Evolutionary conservation across 2,329 filamentous ascomycete species (phyloP).

Genomic region (Calonectria pseudoturangicola): DNA sequence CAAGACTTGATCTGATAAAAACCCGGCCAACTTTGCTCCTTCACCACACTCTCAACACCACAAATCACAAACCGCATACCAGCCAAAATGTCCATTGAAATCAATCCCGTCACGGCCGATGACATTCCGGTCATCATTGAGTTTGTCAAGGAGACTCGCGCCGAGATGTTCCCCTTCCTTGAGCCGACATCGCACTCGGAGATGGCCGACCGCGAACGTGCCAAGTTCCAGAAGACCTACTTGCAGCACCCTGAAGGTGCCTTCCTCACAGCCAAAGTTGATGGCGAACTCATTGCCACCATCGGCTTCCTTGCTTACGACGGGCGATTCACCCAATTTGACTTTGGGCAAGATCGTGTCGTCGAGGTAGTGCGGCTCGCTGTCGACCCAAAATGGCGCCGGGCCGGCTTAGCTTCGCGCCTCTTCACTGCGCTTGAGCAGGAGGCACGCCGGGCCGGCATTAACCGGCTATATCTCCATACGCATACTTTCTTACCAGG

Average conservation of each 20-base stretch:
- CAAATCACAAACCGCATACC: neutral
- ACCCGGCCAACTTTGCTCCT: neutral
- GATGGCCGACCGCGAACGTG: constrained; percentile 45
- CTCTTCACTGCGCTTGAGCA: constrained; percentile 46
- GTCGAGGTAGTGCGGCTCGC: constrained; percentile 56
- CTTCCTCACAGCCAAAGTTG: constrained; percentile 46
- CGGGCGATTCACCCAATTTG: constrained; percentile 50
- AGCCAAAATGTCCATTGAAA: constrained; percentile 39
- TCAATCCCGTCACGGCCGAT: constrained; percentile 41
- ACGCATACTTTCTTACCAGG: constrained; percentile 55
- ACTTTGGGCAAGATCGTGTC: constrained; percentile 41
- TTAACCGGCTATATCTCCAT: constrained; percentile 53
- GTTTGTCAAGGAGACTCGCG: constrained; percentile 51
- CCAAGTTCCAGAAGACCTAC: constrained; percentile 49
- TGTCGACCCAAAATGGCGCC: constrained; percentile 53
- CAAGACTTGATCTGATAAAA: constrained; percentile 1
- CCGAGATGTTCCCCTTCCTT: constrained; percentile 55
- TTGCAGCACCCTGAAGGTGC: constrained; percentile 48
- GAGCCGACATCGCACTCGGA: constrained; percentile 43
- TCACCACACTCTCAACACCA: neutral
- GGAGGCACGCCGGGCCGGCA: constrained; percentile 39
- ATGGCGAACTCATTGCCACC: constrained; percentile 49
- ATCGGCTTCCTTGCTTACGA: constrained; percentile 54
- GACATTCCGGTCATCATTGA: constrained; percentile 51
- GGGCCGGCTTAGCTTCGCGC: constrained; percentile 53